Conservation (phyloP, 2,329 filamentous ascomycete species). For the Elsinoe arachidis region DNA sequence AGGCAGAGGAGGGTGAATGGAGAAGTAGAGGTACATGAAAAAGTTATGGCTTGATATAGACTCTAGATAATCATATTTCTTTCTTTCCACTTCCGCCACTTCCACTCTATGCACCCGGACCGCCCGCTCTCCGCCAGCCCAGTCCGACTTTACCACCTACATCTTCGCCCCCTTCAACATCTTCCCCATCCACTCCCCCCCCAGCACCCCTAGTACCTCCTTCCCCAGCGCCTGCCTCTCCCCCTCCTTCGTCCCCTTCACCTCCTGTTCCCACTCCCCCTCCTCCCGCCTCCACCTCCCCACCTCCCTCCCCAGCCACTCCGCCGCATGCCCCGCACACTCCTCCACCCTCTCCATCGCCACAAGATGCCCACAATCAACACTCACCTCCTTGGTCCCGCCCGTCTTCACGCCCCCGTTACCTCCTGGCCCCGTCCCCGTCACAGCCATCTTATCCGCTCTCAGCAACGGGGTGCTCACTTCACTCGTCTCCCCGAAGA, state of each 20-base stretch:
- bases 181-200: slow-evolving; percentile 18
- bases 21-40: too few relatives aligned
- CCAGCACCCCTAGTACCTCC: slow-evolving; percentile 20
- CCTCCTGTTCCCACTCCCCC: slow-evolving; percentile 21
- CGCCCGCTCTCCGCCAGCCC: too few relatives aligned
- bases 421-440: slow-evolving; percentile 58
- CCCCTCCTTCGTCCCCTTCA: slow-evolving; percentile 21
- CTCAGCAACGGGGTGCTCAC: slow-evolving; percentile 46
- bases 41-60: too few relatives aligned
- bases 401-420: slow-evolving; percentile 57
- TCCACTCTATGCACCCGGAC: neutral
- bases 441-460: slow-evolving; percentile 53
- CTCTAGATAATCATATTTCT: neutral
- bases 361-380: slow-evolving; percentile 64
- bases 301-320: slow-evolving; percentile 30
- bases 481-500: slow-evolving; percentile 55
- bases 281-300: slow-evolving; percentile 28
- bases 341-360: slow-evolving; percentile 67
- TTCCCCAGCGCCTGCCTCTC: slow-evolving; percentile 24
- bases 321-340: slow-evolving; percentile 48
- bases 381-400: slow-evolving; percentile 55
- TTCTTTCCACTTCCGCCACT: neutral
- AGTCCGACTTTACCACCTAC: neutral
- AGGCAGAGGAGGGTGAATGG: too few relatives aligned
- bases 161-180: slow-evolving; percentile 14